Conservation (phyloP, 1,284 basidiomycete genomes). For the Tausonia pullulans region DNA sequence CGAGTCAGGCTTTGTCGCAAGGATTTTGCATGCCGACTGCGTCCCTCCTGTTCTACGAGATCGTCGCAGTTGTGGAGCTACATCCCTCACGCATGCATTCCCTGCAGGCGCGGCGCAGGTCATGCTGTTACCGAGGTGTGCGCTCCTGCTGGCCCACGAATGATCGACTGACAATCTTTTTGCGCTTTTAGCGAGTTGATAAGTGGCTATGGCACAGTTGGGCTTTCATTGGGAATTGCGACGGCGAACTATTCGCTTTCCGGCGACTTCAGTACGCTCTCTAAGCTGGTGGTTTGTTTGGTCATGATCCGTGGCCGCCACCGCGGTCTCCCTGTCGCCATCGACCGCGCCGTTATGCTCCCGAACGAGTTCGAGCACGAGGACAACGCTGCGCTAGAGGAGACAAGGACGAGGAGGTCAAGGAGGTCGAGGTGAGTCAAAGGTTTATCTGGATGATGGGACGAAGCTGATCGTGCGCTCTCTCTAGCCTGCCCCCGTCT, state of each 20-base stretch:
- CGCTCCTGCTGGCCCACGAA: constrained; percentile 18
- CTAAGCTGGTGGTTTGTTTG: constrained; percentile 70
- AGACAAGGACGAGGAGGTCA: background rate
- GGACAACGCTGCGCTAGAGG: background rate
- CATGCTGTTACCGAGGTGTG: background rate
- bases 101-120: too few relatives aligned
- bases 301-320: constrained; percentile 93
- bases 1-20: too few relatives aligned
- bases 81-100: too few relatives aligned
- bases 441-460: background rate
- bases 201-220: constrained; percentile 85
- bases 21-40: too few relatives aligned
- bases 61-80: too few relatives aligned
- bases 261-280: constrained; percentile 64
- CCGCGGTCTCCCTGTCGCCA: constrained; percentile 74
- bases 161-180: constrained; percentile 34
- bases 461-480: background rate
- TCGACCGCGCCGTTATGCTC: constrained; percentile 74
- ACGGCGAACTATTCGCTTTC: constrained; percentile 67
- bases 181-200: constrained; percentile 47
- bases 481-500: background rate
- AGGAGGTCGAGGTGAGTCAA: background rate
- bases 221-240: constrained; percentile 64
- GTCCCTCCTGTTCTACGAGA: too few relatives aligned
- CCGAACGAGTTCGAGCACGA: constrained; percentile 45